A percentile compares a stretch with the other conserved stretches of the same genome.
These are phyloP conservation scores for Pythium sp. DNA, from an alignment of 352 stramenopile species.

Conservation along the genomic window DNA sequence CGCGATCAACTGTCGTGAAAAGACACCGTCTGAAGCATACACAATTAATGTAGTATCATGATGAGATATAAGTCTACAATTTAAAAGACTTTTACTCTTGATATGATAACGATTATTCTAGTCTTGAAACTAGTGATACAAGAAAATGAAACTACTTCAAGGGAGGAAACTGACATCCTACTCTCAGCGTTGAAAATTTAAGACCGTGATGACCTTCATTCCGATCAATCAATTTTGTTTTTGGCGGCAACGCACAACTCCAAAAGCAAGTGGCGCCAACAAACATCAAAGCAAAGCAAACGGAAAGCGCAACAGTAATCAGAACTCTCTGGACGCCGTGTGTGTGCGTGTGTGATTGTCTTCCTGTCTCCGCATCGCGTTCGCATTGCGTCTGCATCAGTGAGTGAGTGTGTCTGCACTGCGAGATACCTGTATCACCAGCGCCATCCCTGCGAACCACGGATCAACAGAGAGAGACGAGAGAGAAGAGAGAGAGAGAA, in stretches of 20 bases:
- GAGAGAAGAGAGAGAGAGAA: background rate
- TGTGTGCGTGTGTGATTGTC: background rate
- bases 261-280: constrained; percentile 1
- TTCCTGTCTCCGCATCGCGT: background rate
- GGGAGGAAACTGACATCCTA: background rate
- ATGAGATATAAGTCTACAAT: background rate
- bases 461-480: background rate
- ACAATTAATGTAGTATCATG: background rate
- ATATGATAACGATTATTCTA: background rate
- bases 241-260: constrained; percentile 2
- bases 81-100: background rate
- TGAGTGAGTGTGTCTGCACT: background rate
- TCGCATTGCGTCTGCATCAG: background rate
- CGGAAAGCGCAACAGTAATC: background rate
- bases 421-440: background rate
- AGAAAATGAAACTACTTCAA: background rate
- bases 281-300: background rate
- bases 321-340: background rate
- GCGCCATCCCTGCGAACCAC: background rate
- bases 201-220: constrained; percentile 9
- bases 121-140: background rate
- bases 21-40: background rate
- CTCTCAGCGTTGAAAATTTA: constrained; percentile 6
- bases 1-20: constrained; percentile 7
- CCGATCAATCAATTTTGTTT: background rate